Conservation (phyloP, 2,329 filamentous ascomycete genomes). For the Lecanicillium sp. region DNA sequence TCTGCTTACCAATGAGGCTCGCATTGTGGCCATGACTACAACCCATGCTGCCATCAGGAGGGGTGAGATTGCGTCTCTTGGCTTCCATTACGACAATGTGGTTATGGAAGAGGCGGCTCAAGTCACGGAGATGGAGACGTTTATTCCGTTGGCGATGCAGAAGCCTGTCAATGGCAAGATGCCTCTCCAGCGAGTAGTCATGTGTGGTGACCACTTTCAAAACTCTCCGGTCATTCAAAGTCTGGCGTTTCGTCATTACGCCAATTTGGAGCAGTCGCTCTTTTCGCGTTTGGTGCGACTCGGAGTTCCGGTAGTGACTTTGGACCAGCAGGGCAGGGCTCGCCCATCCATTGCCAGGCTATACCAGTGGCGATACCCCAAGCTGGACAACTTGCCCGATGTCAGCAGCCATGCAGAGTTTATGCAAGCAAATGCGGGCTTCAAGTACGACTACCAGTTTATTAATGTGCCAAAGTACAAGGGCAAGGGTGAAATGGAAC, state of each 20-base stretch:
- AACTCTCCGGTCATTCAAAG: constrained; percentile 96
- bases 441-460: constrained; percentile 92
- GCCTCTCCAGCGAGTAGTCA: constrained; percentile 75
- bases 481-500: constrained; percentile 78
- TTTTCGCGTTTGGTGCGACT: constrained; percentile 87
- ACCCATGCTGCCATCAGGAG: constrained; percentile 94
- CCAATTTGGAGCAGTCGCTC: constrained; percentile 90
- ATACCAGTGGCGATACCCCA: constrained; percentile 88
- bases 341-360: constrained; percentile 79
- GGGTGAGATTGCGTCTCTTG: constrained; percentile 81
- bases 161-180: constrained; percentile 65
- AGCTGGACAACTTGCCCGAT: constrained; percentile 68
- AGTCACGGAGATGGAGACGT: constrained; percentile 94
- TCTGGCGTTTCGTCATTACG: constrained; percentile 86
- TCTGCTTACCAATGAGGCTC: constrained; percentile 87
- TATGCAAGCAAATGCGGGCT: constrained; percentile 76
- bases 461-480: constrained; percentile 94
- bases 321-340: constrained; percentile 90
- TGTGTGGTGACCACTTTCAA: constrained; percentile 92
- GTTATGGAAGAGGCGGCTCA: constrained; percentile 98
- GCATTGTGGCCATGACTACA: constrained; percentile 96
- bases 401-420: constrained; percentile 66
- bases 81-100: constrained; percentile 95
- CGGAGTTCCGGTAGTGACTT: constrained; percentile 80
- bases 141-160: constrained; percentile 91